Conservation (phyloP, 2,329 filamentous ascomycete genomes). For the Arthrobotrys iridis region DNA sequence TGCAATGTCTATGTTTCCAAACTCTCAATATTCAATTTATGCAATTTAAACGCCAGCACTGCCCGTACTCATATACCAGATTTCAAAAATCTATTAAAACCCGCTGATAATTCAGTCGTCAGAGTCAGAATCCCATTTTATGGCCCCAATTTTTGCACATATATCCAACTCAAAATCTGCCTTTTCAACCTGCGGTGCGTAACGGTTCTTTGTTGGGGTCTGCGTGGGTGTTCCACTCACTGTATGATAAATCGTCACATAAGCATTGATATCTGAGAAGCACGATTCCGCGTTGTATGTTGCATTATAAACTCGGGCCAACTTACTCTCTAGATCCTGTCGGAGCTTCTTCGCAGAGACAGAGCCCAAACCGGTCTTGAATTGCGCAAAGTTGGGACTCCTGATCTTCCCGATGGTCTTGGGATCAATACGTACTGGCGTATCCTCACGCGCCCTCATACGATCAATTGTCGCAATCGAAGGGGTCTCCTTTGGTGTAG, state of each 20-base stretch:
- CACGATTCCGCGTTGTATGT: conserved; percentile 31
- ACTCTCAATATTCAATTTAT: neutral
- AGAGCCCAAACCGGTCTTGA: conserved; percentile 20
- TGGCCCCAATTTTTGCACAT: conserved; percentile 34
- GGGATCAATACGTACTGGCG: conserved; percentile 10
- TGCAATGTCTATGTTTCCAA: neutral
- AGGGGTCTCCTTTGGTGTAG: conserved; percentile 5
- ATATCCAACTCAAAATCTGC: conserved; percentile 36
- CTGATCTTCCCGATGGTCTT: conserved; percentile 36
- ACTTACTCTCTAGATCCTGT: conserved; percentile 38
- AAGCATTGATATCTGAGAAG: neutral
- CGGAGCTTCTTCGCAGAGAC: conserved; percentile 7
- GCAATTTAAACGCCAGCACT: neutral
- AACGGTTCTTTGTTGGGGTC: conserved; percentile 10
- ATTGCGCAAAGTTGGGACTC: conserved; percentile 37
- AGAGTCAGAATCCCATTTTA: conserved; percentile 38
- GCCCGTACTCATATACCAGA: neutral
- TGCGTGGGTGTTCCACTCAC: conserved; percentile 1
- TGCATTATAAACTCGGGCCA: conserved; percentile 30
- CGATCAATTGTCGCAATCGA: conserved; percentile 23
- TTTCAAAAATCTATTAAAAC: too few species aligned
- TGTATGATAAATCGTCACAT: neutral
- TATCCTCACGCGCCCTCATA: conserved; percentile 25
- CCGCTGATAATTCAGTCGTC: neutral
- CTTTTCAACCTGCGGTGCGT: neutral